Percentiles rank a stretch among this genome's conserved stretches.
Evolutionary conservation across 139 green algal genomes (phyloP).

Genomic region (Chlorella sp.): DNA sequence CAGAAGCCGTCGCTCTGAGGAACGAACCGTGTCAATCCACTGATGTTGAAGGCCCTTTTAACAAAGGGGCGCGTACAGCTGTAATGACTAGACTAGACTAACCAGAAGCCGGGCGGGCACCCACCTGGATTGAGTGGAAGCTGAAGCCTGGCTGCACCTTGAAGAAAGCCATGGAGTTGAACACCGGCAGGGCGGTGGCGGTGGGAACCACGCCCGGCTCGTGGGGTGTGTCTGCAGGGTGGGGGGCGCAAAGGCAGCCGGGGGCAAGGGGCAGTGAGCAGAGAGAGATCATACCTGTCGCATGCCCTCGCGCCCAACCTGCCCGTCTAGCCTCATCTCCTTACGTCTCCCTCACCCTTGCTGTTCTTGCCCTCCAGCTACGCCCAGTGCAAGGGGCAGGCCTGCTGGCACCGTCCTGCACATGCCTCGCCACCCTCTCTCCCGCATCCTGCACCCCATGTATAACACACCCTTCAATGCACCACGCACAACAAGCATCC

Average conservation of each 20-base stretch:
- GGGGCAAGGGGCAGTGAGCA: neutral
- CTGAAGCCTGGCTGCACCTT: conserved; percentile 78
- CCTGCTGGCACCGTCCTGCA: no score
- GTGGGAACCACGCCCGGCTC: conserved; percentile 62
- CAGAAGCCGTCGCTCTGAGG: neutral
- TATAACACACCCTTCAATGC: neutral
- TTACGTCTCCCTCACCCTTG: no score
- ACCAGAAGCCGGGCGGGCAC: neutral
- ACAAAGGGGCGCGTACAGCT: no score
- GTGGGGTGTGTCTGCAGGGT: conserved; percentile 49
- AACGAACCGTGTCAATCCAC: no score
- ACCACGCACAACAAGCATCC: neutral
- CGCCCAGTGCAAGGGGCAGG: neutral
- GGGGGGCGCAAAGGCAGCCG: no score
- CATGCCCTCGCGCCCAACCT: no score
- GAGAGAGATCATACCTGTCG: neutral
- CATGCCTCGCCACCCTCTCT: no score
- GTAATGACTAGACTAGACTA: no score
- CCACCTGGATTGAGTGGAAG: conserved; percentile 82
- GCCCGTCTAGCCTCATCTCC: no score
- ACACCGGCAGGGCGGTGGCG: conserved; percentile 55
- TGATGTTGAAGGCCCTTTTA: no score
- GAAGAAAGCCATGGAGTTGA: conserved; percentile 93
- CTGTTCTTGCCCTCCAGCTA: no score
- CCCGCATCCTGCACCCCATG: neutral